Percentiles rank a stretch among this genome's conserved stretches.
These are phyloP conservation scores for Ceratobasidium sp. DNA, from an alignment of 1,284 basidiomycete genomes.

Conservation along the genomic window DNA sequence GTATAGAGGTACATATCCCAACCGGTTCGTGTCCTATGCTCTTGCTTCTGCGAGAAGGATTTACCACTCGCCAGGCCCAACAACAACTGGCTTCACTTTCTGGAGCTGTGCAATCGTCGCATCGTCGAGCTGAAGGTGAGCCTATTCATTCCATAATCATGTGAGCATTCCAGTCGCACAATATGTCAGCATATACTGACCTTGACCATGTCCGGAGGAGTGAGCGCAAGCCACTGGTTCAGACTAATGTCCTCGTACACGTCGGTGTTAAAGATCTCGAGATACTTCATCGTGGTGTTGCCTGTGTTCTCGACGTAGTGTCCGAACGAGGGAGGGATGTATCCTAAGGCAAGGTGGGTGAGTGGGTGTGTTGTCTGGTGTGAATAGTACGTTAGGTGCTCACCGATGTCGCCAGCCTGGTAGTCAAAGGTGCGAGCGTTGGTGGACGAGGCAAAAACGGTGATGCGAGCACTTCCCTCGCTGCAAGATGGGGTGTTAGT, in stretches of 20 bases:
- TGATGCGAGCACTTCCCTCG: slow-evolving; percentile 16
- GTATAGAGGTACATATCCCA: too few relatives aligned
- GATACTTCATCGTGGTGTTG: slow-evolving; percentile 4
- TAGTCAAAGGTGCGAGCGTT: slow-evolving; percentile 76
- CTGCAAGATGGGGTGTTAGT: slow-evolving; percentile 8
- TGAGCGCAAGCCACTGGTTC: slow-evolving; percentile 19
- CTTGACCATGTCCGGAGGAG: slow-evolving; percentile 21
- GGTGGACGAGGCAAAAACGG: slow-evolving; percentile 63
- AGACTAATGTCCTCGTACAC: slow-evolving; percentile 19
- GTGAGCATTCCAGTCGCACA: background rate
- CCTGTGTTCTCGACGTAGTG: slow-evolving; percentile 27
- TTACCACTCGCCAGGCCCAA: slow-evolving; percentile 9
- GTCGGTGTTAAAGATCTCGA: slow-evolving; percentile 18
- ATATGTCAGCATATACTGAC: background rate
- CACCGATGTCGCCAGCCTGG: slow-evolving; percentile 72
- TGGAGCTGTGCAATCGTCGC: slow-evolving; percentile 8
- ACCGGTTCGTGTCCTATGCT: too few relatives aligned
- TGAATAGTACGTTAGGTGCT: slow-evolving; percentile 47
- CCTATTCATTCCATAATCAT: background rate
- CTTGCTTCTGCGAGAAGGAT: too few relatives aligned
- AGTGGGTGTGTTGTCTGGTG: too few relatives aligned
- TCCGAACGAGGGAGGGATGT: slow-evolving; percentile 57
- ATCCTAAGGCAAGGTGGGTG: slow-evolving; percentile 52
- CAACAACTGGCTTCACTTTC: slow-evolving; percentile 20
- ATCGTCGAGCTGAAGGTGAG: slow-evolving; percentile 7